Conservation (phyloP, 1,284 basidiomycete genomes). For the Apiotrichum montevideense region DNA sequence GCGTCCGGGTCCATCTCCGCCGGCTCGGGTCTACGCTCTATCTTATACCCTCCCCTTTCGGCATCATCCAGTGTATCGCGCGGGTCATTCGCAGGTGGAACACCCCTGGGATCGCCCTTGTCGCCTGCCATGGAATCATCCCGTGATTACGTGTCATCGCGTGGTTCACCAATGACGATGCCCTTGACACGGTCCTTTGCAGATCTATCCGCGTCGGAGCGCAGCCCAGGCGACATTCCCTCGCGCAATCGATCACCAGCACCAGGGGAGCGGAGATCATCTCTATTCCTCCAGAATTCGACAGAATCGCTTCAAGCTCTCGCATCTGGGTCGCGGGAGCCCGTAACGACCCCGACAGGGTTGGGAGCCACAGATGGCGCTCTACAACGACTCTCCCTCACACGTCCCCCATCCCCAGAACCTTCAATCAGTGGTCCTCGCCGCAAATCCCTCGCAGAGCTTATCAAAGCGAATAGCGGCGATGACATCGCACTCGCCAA, state of each 20-base stretch:
- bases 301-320: constrained; percentile 11
- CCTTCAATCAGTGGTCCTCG: constrained; percentile 12
- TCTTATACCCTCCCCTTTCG: constrained; percentile 26
- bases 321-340: background rate
- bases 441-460: constrained; percentile 35
- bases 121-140: constrained; percentile 10
- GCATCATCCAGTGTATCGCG: constrained; percentile 20
- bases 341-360: background rate
- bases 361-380: background rate
- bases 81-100: constrained; percentile 20
- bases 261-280: constrained; percentile 19
- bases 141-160: constrained; percentile 15
- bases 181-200: constrained; percentile 37
- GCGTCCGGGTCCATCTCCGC: constrained; percentile 13
- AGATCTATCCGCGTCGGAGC: constrained; percentile 28
- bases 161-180: constrained; percentile 33
- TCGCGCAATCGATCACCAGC: constrained; percentile 5
- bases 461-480: constrained; percentile 36
- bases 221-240: constrained; percentile 10
- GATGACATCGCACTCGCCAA: constrained; percentile 29
- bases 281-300: constrained; percentile 11
- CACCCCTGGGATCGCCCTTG: constrained; percentile 13
- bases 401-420: constrained; percentile 27
- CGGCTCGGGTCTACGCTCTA: constrained; percentile 12
- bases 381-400: constrained; percentile 11